These are phyloP conservation scores for Leccinum longicurvipes DNA, from an alignment of 768 basidiomycete species.

Conservation along the genomic window DNA sequence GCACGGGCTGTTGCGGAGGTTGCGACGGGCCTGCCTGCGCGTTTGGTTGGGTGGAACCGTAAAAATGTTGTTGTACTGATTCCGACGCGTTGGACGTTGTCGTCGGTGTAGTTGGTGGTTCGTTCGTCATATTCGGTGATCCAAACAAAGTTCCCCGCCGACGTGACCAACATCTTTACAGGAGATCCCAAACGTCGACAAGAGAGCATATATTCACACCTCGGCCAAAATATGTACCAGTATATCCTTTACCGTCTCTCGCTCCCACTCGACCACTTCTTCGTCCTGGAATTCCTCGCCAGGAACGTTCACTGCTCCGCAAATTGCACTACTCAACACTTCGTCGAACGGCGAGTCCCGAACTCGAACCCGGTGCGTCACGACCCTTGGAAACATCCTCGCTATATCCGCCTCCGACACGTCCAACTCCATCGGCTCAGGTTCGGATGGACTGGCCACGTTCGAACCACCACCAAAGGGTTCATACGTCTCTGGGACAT, in stretches of 20 bases:
- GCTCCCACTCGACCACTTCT: slow-evolving; percentile 33
- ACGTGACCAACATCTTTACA: neutral
- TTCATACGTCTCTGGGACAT: slow-evolving; percentile 13
- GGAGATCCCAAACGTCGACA: neutral
- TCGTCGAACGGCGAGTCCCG: slow-evolving; percentile 70
- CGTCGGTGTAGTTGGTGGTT: slow-evolving; percentile 40
- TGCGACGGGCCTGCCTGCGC: slow-evolving; percentile 17
- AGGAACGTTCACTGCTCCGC: slow-evolving; percentile 42
- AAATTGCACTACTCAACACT: slow-evolving; percentile 59
- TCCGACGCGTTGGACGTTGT: slow-evolving; percentile 13
- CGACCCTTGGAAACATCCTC: slow-evolving; percentile 65
- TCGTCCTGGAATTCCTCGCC: slow-evolving; percentile 16
- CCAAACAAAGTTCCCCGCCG: slow-evolving; percentile 1
- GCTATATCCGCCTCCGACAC: slow-evolving; percentile 75
- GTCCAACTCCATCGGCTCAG: slow-evolving; percentile 40
- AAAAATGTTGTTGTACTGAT: slow-evolving; percentile 6
- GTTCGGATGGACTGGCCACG: slow-evolving; percentile 10
- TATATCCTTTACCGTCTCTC: slow-evolving; percentile 61
- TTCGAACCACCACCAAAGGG: neutral
- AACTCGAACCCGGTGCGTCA: slow-evolving; percentile 73
- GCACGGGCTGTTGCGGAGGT: slow-evolving; percentile 14
- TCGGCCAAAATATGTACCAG: slow-evolving; percentile 55
- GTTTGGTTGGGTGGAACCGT: slow-evolving; percentile 13
- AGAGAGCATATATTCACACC: slow-evolving; percentile 33
- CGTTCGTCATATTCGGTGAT: slow-evolving; percentile 35